phyloP scores from a whole-genome alignment of 2,329 filamentous ascomycete genomes.

The Talaromyces sp. region DNA sequence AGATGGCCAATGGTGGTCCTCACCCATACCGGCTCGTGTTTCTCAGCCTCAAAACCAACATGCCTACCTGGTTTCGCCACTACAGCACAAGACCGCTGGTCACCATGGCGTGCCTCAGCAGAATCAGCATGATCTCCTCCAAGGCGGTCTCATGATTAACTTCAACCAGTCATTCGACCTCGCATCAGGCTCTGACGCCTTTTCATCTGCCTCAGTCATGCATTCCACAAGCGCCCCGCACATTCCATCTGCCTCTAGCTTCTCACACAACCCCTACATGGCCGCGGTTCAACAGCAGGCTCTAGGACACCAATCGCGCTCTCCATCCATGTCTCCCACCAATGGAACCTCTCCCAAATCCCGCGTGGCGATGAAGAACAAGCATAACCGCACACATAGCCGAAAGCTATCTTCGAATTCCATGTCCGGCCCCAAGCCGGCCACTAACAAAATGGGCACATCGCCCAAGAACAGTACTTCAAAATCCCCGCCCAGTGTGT shows the following conservation, averaged over 20 bases:
- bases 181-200: constrained; percentile 21
- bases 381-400: constrained; percentile 32
- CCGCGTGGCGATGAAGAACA: constrained; percentile 19
- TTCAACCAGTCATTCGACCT: constrained; percentile 32
- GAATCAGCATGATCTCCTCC: constrained; percentile 28
- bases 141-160: constrained; percentile 37
- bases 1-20: constrained; percentile 39
- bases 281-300: constrained; percentile 16
- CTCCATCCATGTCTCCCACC: constrained; percentile 35
- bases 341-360: constrained; percentile 24
- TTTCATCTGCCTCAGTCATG: constrained; percentile 19
- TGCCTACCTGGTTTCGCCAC: constrained; percentile 29
- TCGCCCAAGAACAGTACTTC: constrained; percentile 23
- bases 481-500: constrained; percentile 42
- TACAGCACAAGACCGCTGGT: constrained; percentile 23
- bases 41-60: constrained; percentile 32
- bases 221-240: constrained; percentile 13
- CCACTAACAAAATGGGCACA: constrained; percentile 22
- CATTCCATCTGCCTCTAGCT: constrained; percentile 8
- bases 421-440: constrained; percentile 25
- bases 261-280: constrained; percentile 11
- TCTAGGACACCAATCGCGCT: constrained; percentile 23
- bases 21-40: constrained; percentile 27
- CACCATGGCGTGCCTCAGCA: constrained; percentile 21
- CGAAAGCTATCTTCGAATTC: constrained; percentile 36